Conservation (phyloP, 805 yeast species). For the Torulaspora gathmanii region DNA sequence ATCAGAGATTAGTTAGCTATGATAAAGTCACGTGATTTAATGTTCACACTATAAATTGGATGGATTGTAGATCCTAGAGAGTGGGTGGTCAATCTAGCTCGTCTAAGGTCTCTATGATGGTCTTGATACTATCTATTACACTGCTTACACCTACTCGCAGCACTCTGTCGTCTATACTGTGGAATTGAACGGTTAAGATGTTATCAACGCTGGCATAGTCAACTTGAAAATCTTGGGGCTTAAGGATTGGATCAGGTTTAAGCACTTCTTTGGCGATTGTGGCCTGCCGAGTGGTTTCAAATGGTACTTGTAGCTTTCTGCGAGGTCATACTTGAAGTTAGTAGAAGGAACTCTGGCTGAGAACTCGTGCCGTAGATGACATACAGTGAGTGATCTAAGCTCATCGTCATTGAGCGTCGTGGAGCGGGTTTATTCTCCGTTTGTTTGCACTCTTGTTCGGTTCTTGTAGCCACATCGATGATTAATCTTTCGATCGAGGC, state of each 20-base stretch:
- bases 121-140: conserved; percentile 68
- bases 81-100: conserved; percentile 34
- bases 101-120: conserved; percentile 76
- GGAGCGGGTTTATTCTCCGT: not conserved
- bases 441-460: not conserved
- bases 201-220: conserved; percentile 38
- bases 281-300: conserved; percentile 55
- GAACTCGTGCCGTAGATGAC: not conserved
- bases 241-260: conserved; percentile 76
- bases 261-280: conserved; percentile 56
- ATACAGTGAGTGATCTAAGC: conserved; percentile 21
- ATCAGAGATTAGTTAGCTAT: not conserved
- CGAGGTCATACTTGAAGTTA: conserved; percentile 2
- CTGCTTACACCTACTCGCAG: conserved; percentile 82
- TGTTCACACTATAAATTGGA: not conserved
- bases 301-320: conserved; percentile 56
- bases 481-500: not conserved
- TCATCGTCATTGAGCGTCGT: conserved; percentile 4
- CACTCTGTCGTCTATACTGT: conserved; percentile 65
- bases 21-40: not conserved
- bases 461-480: conserved; percentile 2
- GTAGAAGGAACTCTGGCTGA: conserved; percentile 3
- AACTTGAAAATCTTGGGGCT: conserved; percentile 58
- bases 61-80: not conserved
- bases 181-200: conserved; percentile 45